A percentile compares a stretch with the other conserved stretches of the same genome.
phyloP scores from a whole-genome alignment of 139 green algal species.

The Chlorella sorokiniana region DNA sequence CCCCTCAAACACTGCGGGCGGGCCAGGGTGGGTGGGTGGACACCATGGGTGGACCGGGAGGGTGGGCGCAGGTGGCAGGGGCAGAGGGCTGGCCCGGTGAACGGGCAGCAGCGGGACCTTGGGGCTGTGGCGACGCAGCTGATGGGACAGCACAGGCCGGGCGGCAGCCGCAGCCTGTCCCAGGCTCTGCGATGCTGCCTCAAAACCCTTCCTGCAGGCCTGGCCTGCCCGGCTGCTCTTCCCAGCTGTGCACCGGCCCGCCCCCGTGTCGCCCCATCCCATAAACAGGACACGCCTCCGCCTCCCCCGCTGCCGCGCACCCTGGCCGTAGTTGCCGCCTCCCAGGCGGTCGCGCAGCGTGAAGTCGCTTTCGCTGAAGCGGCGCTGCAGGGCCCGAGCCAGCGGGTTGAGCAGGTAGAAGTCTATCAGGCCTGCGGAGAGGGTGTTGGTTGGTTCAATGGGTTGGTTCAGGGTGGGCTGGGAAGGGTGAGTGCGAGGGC shows the following conservation, averaged over 20 bases:
- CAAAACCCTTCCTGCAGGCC: too few species aligned
- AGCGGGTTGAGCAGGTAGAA: constrained; percentile 78
- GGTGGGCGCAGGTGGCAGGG: not conserved
- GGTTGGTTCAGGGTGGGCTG: not conserved
- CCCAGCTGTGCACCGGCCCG: too few species aligned
- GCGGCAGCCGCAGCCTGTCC: not conserved
- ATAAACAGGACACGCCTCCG: not conserved
- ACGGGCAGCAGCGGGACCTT: not conserved
- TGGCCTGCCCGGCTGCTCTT: too few species aligned
- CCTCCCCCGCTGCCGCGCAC: not conserved
- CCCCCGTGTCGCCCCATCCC: not conserved
- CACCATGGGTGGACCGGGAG: not conserved
- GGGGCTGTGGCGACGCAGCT: too few species aligned
- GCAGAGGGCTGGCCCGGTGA: not conserved
- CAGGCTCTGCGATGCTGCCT: too few species aligned
- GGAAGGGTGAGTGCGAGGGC: not conserved
- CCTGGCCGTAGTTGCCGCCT: constrained; percentile 90
- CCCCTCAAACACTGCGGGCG: constrained; percentile 34
- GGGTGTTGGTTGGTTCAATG: not conserved
- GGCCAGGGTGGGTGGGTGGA: not conserved
- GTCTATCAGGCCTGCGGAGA: constrained; percentile 66
- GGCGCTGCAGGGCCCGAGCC: constrained; percentile 41
- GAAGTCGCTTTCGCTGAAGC: constrained; percentile 57
- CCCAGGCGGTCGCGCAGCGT: constrained; percentile 71
- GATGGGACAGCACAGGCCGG: not conserved